A percentile compares a stretch with the other conserved stretches of the same genome.
phyloP scores from a whole-genome alignment of 2,329 filamentous ascomycete genomes.

The Monosporascus sp. region DNA sequence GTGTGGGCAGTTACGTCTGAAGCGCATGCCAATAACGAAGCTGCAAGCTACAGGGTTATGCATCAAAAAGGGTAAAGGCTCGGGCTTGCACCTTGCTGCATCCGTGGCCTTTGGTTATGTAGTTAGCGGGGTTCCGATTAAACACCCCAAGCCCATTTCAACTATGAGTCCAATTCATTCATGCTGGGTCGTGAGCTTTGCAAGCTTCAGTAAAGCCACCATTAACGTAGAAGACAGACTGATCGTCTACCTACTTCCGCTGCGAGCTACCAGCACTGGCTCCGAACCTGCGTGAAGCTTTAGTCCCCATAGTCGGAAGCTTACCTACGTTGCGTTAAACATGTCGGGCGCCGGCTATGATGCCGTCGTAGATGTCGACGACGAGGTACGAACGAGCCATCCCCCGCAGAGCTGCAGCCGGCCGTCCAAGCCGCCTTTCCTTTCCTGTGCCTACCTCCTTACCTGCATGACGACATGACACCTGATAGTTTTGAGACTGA shows the following conservation, averaged over 20 bases:
- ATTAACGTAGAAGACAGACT: too few relatives aligned
- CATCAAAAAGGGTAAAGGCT: background rate
- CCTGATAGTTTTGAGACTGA: constrained; percentile 6
- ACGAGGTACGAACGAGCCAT: constrained; percentile 61
- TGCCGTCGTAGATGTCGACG: constrained; percentile 95
- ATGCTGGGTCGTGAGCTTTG: too few relatives aligned
- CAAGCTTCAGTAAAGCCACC: too few relatives aligned
- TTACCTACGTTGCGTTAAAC: constrained; percentile 17
- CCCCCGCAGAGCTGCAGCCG: background rate
- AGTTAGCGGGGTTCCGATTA: too few relatives aligned
- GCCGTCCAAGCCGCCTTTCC: constrained; percentile 4
- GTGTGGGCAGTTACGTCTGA: background rate
- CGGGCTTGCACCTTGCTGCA: background rate
- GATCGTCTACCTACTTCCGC: too few relatives aligned
- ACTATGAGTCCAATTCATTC: too few relatives aligned
- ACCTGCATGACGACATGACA: background rate
- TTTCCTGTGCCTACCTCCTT: background rate
- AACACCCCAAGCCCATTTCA: too few relatives aligned
- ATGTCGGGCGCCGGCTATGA: constrained; percentile 91
- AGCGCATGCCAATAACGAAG: too few relatives aligned
- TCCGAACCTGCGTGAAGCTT: background rate
- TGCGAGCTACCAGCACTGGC: background rate
- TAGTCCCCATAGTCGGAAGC: constrained; percentile 8
- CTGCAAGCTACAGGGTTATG: background rate
- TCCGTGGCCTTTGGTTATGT: background rate